A percentile compares a stretch with the other conserved stretches of the same genome.
Evolutionary conservation across 495 filamentous ascomycete species (phyloP).

Genomic region (Ramalina peruviana): DNA sequence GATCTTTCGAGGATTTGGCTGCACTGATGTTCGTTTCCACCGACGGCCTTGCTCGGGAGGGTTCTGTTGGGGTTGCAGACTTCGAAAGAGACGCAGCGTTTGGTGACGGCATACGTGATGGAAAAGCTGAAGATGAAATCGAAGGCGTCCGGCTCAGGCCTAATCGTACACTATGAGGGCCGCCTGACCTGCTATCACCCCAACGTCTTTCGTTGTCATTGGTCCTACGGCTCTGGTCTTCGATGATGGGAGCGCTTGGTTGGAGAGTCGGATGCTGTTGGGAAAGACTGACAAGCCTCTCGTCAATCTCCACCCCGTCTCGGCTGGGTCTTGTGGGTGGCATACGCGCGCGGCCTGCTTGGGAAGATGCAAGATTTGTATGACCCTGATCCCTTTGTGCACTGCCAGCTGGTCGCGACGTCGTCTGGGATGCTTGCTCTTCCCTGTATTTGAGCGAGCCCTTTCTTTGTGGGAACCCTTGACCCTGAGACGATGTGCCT

Average conservation of each 20-base stretch:
- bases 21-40: slow-evolving; percentile 21
- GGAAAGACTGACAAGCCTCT: slow-evolving; percentile 21
- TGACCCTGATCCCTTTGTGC: slow-evolving; percentile 16
- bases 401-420: slow-evolving; percentile 14
- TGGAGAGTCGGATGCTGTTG: background rate
- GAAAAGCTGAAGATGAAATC: slow-evolving; percentile 24
- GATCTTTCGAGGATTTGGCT: slow-evolving; percentile 18
- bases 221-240: slow-evolving; percentile 29
- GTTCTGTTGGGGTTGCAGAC: slow-evolving; percentile 2
- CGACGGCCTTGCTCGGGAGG: background rate
- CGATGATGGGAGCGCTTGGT: background rate
- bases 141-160: slow-evolving; percentile 23
- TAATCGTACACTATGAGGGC: slow-evolving; percentile 9
- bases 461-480: slow-evolving; percentile 9
- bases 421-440: slow-evolving; percentile 1
- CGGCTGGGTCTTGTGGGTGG: slow-evolving; percentile 59
- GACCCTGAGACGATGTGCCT: slow-evolving; percentile 18
- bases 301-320: slow-evolving; percentile 59
- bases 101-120: slow-evolving; percentile 27
- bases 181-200: slow-evolving; percentile 3
- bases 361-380: slow-evolving; percentile 9
- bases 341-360: slow-evolving; percentile 12
- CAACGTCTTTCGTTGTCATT: slow-evolving; percentile 19
- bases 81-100: slow-evolving; percentile 26
- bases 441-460: slow-evolving; percentile 1